Conservation (phyloP, 331 rosid species). For the Malus hybrid region DNA sequence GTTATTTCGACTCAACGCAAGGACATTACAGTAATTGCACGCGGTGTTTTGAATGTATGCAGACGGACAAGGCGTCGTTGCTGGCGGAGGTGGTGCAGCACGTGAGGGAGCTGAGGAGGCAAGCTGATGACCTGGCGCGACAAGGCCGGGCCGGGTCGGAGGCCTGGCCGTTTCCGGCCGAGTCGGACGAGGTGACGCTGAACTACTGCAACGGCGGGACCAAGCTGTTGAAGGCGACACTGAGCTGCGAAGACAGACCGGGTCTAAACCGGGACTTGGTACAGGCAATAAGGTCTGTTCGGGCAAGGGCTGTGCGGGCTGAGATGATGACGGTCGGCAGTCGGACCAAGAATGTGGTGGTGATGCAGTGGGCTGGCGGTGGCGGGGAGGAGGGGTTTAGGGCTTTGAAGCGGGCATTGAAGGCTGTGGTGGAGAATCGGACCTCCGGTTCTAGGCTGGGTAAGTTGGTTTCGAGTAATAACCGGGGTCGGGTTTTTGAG, state of each 20-base stretch:
- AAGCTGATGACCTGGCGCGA: slow-evolving; percentile 39
- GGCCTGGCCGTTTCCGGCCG: slow-evolving; percentile 50
- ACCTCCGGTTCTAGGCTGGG: slow-evolving; percentile 30
- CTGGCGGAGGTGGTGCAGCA: slow-evolving; percentile 79
- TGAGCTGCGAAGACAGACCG: slow-evolving; percentile 81
- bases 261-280: slow-evolving; percentile 58
- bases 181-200: slow-evolving; percentile 55
- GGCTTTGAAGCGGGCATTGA: slow-evolving; percentile 70
- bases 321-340: slow-evolving; percentile 89
- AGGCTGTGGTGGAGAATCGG: slow-evolving; percentile 73
- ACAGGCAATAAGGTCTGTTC: slow-evolving; percentile 48
- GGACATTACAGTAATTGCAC: slow-evolving; percentile 6
- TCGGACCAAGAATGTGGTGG: slow-evolving; percentile 57
- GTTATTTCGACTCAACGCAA: background rate
- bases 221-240: slow-evolving; percentile 41
- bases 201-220: slow-evolving; percentile 34
- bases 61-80: slow-evolving; percentile 87
- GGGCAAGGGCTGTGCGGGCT: slow-evolving; percentile 47
- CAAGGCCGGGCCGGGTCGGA: slow-evolving; percentile 15
- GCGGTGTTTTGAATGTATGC: background rate
- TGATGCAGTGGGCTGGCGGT: slow-evolving; percentile 42
- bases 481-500: slow-evolving; percentile 43
- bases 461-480: slow-evolving; percentile 26
- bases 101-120: slow-evolving; percentile 52
- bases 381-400: slow-evolving; percentile 26